Conservation (phyloP, 1,284 basidiomycete genomes). For the Megacollybia platyphylla region DNA sequence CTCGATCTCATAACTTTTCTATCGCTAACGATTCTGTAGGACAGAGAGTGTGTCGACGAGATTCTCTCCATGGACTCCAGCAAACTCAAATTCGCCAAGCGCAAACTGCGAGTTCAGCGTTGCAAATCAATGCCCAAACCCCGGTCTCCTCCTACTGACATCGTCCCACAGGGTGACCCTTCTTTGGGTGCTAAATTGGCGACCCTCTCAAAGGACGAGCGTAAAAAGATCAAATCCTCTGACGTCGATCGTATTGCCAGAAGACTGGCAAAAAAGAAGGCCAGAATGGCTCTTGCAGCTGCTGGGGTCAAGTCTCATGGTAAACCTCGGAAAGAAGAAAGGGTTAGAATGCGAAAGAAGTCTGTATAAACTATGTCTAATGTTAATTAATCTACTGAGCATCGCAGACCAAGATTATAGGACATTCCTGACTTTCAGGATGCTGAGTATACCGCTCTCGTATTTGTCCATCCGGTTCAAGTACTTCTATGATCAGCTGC, state of each 20-base stretch:
- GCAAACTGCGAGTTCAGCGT: slow-evolving; percentile 75
- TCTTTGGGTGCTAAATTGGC: slow-evolving; percentile 65
- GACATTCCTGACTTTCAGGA: not conserved
- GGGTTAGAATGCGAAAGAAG: slow-evolving; percentile 48
- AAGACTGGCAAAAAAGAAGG: slow-evolving; percentile 81
- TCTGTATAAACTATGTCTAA: slow-evolving; percentile 24
- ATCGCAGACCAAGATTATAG: not conserved
- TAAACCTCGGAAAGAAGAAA: slow-evolving; percentile 32
- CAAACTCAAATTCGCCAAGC: slow-evolving; percentile 82
- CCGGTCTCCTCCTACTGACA: slow-evolving; percentile 9
- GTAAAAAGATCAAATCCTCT: slow-evolving; percentile 69
- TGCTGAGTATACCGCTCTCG: not conserved
- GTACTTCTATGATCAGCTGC: slow-evolving; percentile 53
- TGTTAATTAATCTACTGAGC: not conserved
- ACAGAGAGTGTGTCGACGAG: slow-evolving; percentile 83
- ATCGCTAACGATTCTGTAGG: slow-evolving; percentile 29
- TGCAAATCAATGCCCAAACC: slow-evolving; percentile 49
- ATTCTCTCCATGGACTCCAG: slow-evolving; percentile 62
- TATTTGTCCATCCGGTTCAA: slow-evolving; percentile 15
- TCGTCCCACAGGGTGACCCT: slow-evolving; percentile 69
- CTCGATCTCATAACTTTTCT: slow-evolving; percentile 3
- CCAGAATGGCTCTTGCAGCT: slow-evolving; percentile 36
- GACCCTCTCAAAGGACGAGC: slow-evolving; percentile 71
- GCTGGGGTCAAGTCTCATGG: slow-evolving; percentile 23
- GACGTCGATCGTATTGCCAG: slow-evolving; percentile 74